Evolutionary conservation across 1,139 yeast species (phyloP).

Genomic region (Pichiaceae sp.): DNA sequence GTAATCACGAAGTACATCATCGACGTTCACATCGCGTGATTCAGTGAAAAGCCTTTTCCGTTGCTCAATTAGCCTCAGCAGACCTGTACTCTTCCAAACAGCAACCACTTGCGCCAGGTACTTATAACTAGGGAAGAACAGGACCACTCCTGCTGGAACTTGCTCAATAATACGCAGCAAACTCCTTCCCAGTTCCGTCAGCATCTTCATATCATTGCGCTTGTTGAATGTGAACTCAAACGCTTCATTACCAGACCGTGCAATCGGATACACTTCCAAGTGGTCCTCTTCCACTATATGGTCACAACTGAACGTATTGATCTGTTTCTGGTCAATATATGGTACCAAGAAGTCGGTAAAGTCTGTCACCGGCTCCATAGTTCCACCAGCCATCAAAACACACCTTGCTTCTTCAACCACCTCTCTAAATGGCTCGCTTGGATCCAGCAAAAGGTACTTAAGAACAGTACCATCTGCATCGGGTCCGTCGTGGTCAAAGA

Average conservation of each 20-base stretch:
- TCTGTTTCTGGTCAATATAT: slow-evolving; percentile 30
- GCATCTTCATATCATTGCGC: slow-evolving; percentile 40
- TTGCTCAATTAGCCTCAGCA: slow-evolving; percentile 27
- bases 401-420: slow-evolving; percentile 61
- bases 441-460: slow-evolving; percentile 73
- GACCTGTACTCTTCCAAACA: slow-evolving; percentile 36
- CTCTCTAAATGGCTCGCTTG: slow-evolving; percentile 61
- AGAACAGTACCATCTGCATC: slow-evolving; percentile 27
- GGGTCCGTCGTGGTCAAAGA: slow-evolving; percentile 40
- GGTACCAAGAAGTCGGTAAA: slow-evolving; percentile 64
- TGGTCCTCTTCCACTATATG: slow-evolving; percentile 76
- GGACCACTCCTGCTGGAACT: slow-evolving; percentile 71
- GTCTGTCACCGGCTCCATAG: slow-evolving; percentile 87
- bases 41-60: slow-evolving; percentile 51
- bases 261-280: slow-evolving; percentile 51
- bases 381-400: slow-evolving; percentile 86
- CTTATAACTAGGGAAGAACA: slow-evolving; percentile 80
- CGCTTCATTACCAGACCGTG: slow-evolving; percentile 12
- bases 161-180: slow-evolving; percentile 33
- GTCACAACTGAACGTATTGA: slow-evolving; percentile 63
- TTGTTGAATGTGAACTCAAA: slow-evolving; percentile 68
- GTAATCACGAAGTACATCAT: slow-evolving; percentile 42
- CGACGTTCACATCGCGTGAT: slow-evolving; percentile 37
- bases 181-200: slow-evolving; percentile 45
- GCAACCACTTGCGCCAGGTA: slow-evolving; percentile 46